These are phyloP conservation scores for Triticum dicoccoides DNA, from an alignment of 176 grass and related monocot species.

Conservation along the genomic window DNA sequence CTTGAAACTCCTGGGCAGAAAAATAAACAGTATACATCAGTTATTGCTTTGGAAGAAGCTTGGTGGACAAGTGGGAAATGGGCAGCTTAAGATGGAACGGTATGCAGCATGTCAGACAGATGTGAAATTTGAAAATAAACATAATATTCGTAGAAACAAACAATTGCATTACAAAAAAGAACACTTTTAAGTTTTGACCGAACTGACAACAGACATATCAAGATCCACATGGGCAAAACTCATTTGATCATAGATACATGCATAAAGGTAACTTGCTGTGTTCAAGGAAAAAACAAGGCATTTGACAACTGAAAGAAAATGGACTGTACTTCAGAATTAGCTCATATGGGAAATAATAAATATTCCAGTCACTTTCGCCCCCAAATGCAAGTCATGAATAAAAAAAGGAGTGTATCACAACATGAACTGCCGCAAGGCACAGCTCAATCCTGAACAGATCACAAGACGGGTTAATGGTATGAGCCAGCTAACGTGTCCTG, in stretches of 20 bases:
- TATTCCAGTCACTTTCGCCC: neutral
- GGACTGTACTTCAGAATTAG: neutral
- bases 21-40: slow-evolving; percentile 35
- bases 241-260: neutral
- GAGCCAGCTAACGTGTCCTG: slow-evolving; percentile 14
- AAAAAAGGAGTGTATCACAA: neutral
- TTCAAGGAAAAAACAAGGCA: neutral
- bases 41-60: slow-evolving; percentile 26
- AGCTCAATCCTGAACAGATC: slow-evolving; percentile 18
- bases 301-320: neutral
- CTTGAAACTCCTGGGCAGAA: slow-evolving; percentile 37
- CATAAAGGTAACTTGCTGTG: neutral
- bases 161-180: neutral
- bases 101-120: neutral
- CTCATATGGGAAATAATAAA: neutral
- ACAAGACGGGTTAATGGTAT: slow-evolving; percentile 26
- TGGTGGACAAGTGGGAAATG: neutral
- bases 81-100: slow-evolving; percentile 1
- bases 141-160: neutral
- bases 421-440: neutral
- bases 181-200: neutral
- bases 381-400: neutral
- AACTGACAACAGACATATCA: neutral
- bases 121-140: neutral
- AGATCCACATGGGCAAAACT: neutral